Evolutionary conservation across 2,329 filamentous ascomycete genomes (phyloP).

Genomic region (Curvularia sp.): DNA sequence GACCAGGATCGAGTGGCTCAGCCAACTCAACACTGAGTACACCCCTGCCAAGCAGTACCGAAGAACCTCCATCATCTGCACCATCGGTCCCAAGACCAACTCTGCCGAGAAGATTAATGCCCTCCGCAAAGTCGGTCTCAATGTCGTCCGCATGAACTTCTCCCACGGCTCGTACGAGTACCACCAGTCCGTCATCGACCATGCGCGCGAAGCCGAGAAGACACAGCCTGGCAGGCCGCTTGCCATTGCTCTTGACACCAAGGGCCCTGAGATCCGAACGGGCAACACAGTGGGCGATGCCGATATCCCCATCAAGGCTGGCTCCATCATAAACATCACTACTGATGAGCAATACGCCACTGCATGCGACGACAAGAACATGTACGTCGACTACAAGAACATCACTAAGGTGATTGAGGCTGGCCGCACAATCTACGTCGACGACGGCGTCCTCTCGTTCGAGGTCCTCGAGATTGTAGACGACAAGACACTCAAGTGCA

Average conservation of each 20-base stretch:
- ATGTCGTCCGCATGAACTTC: slow-evolving; percentile 99
- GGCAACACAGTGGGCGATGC: slow-evolving; percentile 74
- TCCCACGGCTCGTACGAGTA: slow-evolving; percentile 94
- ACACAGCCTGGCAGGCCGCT: slow-evolving; percentile 81
- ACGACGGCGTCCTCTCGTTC: slow-evolving; percentile 97
- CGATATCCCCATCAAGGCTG: slow-evolving; percentile 82
- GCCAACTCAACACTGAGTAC: slow-evolving; percentile 87
- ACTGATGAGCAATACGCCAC: slow-evolving; percentile 93
- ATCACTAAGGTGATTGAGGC: slow-evolving; percentile 96
- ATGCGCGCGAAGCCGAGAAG: slow-evolving; percentile 86
- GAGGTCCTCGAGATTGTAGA: slow-evolving; percentile 88
- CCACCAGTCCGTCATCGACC: slow-evolving; percentile 97
- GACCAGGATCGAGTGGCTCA: slow-evolving; percentile 73
- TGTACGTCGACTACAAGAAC: slow-evolving; percentile 99
- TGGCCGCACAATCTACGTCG: slow-evolving; percentile 95
- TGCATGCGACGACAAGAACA: slow-evolving; percentile 85
- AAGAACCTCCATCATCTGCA: slow-evolving; percentile 97
- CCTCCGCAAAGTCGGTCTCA: slow-evolving; percentile 88
- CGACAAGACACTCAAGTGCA: slow-evolving; percentile 84
- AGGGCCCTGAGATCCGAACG: slow-evolving; percentile 87
- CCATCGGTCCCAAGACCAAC: slow-evolving; percentile 99
- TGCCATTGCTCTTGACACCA: slow-evolving; percentile 89
- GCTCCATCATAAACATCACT: slow-evolving; percentile 90
- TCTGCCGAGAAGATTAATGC: slow-evolving; percentile 95
- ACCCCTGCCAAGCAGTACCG: slow-evolving; percentile 88